phyloP scores from a whole-genome alignment of 257 asterid genomes.

The Forsythia suspensa region DNA sequence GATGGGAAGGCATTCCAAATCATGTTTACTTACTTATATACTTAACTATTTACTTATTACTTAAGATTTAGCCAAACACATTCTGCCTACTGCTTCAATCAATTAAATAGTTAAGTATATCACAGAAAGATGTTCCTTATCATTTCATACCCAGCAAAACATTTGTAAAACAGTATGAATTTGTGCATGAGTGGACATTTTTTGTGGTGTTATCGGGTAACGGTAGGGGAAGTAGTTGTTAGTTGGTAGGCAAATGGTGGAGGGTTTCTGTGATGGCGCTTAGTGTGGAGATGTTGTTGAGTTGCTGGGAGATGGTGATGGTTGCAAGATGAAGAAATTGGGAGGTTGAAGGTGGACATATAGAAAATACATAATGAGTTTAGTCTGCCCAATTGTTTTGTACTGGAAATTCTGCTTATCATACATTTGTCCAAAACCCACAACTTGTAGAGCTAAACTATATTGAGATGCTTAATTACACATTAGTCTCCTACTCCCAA shows the following conservation, averaged over 20 bases:
- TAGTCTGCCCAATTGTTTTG: background rate
- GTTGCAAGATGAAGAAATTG: background rate
- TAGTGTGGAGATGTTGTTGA: background rate
- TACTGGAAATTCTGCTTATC: background rate
- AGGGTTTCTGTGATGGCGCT: background rate
- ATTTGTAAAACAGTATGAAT: background rate
- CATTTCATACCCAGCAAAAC: background rate
- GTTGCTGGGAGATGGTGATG: background rate
- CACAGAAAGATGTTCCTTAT: background rate
- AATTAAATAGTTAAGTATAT: too few species aligned
- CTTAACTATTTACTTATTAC: too few species aligned
- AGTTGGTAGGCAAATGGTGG: background rate
- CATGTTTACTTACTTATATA: too few species aligned
- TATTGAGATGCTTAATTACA: background rate
- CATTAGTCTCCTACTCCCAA: background rate
- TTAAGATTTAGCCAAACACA: too few species aligned
- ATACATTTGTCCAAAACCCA: background rate
- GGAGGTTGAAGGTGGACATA: background rate
- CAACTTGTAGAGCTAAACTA: background rate
- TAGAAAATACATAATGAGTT: background rate
- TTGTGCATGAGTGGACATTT: background rate
- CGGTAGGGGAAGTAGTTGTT: background rate
- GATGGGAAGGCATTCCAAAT: too few species aligned
- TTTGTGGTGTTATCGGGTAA: background rate
- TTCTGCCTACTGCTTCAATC: too few species aligned